A percentile compares a stretch with the other conserved stretches of the same genome.
Conservation (phyloP, 169 alveolate genomes). For the Toxoplasma gondii region DNA sequence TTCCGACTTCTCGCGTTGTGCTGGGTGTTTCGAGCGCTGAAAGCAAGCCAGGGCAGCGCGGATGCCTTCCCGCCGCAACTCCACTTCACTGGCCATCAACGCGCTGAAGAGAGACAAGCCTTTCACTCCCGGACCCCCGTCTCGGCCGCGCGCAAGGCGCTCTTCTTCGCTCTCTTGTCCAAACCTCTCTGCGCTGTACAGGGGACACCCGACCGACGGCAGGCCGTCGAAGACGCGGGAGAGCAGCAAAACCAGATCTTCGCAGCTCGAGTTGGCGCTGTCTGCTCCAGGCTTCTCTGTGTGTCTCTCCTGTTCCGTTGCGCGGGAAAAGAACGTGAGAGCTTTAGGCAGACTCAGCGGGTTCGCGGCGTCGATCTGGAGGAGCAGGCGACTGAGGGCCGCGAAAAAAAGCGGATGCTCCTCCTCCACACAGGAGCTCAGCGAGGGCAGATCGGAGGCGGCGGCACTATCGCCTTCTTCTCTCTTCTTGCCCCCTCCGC, state of each 20-base stretch:
- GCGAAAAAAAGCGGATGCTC: not conserved
- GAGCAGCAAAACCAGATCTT: not conserved
- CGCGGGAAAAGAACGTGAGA: not conserved
- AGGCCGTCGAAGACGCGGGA: constrained; percentile 5
- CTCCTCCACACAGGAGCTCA: not conserved
- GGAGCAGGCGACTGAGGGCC: not conserved
- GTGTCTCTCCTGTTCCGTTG: not conserved
- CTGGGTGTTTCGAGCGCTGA: not conserved
- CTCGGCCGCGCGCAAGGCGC: too few species aligned
- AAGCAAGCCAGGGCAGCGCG: not conserved
- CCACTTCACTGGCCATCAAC: not conserved
- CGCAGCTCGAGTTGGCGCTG: not conserved
- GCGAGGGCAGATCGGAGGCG: not conserved
- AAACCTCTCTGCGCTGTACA: not conserved
- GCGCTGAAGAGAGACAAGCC: not conserved
- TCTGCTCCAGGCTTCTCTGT: not conserved
- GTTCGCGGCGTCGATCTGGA: not conserved
- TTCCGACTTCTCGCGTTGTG: not conserved
- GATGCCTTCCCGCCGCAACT: not conserved
- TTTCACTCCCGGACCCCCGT: not conserved
- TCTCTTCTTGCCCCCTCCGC: not conserved
- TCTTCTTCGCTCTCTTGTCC: not conserved
- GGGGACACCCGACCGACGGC: not conserved
- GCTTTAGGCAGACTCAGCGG: constrained; percentile 9
- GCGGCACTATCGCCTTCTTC: too few species aligned